These are phyloP conservation scores for Globomyces sp. DNA, from an alignment of 371 early-diverging fungal genomes.

Conservation along the genomic window DNA sequence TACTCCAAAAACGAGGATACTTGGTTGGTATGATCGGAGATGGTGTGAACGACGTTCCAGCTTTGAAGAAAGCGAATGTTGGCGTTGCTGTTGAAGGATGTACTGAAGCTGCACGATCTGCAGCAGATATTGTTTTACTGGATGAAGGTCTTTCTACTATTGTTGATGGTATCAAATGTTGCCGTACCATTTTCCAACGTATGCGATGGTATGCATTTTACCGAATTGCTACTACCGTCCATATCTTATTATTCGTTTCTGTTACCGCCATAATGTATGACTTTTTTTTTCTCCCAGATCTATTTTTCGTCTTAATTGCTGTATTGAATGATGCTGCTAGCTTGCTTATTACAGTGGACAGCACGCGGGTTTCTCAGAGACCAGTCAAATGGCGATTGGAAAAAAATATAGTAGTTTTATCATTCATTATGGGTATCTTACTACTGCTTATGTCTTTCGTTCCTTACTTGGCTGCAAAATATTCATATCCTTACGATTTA, in stretches of 20 bases:
- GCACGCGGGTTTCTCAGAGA: constrained; percentile 79
- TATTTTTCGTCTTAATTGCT: constrained; percentile 80
- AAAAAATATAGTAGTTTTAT: no score
- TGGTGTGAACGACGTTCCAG: constrained; percentile 75
- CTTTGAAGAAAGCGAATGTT: constrained; percentile 85
- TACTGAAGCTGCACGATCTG: constrained; percentile 93
- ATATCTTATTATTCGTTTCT: constrained; percentile 83
- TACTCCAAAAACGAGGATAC: constrained; percentile 69
- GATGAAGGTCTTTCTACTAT: constrained; percentile 87
- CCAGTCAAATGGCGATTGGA: constrained; percentile 94
- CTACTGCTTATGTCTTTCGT: constrained; percentile 74
- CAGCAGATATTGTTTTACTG: constrained; percentile 90
- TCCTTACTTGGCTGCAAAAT: constrained; percentile 66
- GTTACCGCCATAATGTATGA: constrained; percentile 81
- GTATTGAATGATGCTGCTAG: constrained; percentile 84
- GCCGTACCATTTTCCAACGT: constrained; percentile 90
- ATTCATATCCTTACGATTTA: no score
- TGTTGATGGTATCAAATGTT: constrained; percentile 76
- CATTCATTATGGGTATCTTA: constrained; percentile 51
- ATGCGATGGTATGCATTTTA: constrained; percentile 90
- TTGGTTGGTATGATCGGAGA: constrained; percentile 76
- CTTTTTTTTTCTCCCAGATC: constrained; percentile 85
- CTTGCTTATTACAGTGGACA: constrained; percentile 88
- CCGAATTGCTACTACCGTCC: constrained; percentile 89
- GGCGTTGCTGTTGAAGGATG: constrained; percentile 88